Evolutionary conservation across 1,139 yeast species (phyloP).

Genomic region (Candida sanyaensis): DNA sequence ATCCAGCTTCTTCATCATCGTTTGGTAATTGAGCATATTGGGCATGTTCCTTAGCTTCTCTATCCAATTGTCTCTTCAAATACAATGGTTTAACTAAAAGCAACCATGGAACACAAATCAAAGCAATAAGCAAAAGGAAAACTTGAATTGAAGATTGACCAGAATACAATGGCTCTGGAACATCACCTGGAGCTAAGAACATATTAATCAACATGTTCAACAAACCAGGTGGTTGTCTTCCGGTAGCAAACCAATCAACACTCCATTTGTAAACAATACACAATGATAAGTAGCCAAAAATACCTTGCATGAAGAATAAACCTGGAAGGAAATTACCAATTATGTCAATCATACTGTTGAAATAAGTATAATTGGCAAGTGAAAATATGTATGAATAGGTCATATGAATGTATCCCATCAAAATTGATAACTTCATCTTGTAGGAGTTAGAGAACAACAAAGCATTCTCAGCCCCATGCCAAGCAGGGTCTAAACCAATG

Average conservation of each 20-base stretch:
- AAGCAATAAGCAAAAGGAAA: constrained; percentile 57
- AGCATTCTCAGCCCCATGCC: constrained; percentile 84
- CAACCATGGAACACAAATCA: constrained; percentile 77
- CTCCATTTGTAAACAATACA: constrained; percentile 81
- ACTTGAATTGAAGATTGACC: constrained; percentile 68
- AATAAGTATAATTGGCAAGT: constrained; percentile 61
- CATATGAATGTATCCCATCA: constrained; percentile 83
- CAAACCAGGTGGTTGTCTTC: constrained; percentile 74
- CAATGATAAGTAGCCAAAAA: constrained; percentile 74
- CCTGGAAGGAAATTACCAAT: constrained; percentile 82
- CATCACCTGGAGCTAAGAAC: constrained; percentile 76
- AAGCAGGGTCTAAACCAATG: constrained; percentile 71
- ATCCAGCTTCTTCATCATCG: constrained; percentile 25
- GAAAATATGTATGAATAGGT: constrained; percentile 71
- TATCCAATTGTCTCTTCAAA: constrained; percentile 43
- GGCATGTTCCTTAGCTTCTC: constrained; percentile 37
- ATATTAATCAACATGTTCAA: constrained; percentile 79
- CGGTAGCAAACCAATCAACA: constrained; percentile 70
- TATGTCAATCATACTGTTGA: constrained; percentile 62
- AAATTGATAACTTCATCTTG: constrained; percentile 78
- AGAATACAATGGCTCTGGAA: constrained; percentile 64
- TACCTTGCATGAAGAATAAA: constrained; percentile 77
- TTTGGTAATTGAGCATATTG: constrained; percentile 25
- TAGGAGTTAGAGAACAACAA: constrained; percentile 74
- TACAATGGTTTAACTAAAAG: constrained; percentile 67